A percentile compares a stretch with the other conserved stretches of the same genome.
These are phyloP conservation scores for Ophiocordyceps unilateralis DNA, from an alignment of 2,329 filamentous ascomycete genomes.

Conservation along the genomic window DNA sequence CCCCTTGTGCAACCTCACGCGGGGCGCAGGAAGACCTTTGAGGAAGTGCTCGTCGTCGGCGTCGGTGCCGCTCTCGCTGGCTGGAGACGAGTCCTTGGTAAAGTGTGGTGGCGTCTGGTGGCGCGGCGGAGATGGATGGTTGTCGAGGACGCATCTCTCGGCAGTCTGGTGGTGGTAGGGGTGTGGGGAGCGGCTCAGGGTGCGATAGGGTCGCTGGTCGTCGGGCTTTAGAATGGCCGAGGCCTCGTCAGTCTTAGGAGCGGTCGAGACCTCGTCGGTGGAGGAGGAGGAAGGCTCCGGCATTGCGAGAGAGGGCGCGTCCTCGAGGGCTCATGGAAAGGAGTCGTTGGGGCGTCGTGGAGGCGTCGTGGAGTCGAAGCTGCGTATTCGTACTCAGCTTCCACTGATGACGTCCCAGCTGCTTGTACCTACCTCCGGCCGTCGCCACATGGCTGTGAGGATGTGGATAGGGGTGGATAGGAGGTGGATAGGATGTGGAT, in stretches of 20 bases:
- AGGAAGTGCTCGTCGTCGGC: conserved; percentile 87
- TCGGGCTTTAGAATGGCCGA: conserved; percentile 15
- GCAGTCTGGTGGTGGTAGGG: conserved; percentile 45
- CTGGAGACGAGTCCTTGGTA: conserved; percentile 37
- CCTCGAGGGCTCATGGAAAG: conserved; percentile 2
- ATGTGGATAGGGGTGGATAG: too few species aligned
- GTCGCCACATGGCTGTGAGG: background rate
- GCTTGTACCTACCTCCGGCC: background rate
- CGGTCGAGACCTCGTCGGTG: conserved; percentile 14
- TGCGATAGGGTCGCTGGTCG: conserved; percentile 24
- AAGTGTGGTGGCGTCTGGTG: conserved; percentile 12
- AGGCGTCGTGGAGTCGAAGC: background rate
- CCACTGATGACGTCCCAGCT: background rate
- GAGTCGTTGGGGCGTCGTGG: background rate
- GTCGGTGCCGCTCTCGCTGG: conserved; percentile 84
- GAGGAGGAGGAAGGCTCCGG: conserved; percentile 25
- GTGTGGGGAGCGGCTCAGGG: conserved; percentile 45
- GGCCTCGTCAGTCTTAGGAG: conserved; percentile 12
- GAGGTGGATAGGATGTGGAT: too few species aligned
- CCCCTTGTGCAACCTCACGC: conserved; percentile 58
- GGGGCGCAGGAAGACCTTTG: conserved; percentile 69
- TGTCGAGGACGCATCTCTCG: conserved; percentile 24
- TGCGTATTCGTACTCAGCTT: background rate
- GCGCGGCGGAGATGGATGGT: conserved; percentile 9
- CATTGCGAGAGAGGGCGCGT: conserved; percentile 20